phyloP scores from a whole-genome alignment of 805 yeast species.

The Diddensiella caesifluorescens region DNA sequence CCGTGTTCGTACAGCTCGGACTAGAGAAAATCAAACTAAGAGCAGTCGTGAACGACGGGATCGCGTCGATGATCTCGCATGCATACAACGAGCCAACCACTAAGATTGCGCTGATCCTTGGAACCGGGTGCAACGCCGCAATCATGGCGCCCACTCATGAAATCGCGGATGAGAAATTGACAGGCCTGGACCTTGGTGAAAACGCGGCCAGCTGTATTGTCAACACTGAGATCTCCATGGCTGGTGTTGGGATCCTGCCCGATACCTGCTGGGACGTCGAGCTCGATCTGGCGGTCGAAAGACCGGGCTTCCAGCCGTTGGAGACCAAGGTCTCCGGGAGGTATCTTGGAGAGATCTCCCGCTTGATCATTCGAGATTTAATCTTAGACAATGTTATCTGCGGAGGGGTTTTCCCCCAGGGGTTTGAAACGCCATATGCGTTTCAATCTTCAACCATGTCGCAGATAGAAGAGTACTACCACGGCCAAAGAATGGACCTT shows the following conservation, averaged over 20 bases:
- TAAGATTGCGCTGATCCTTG: slow-evolving; percentile 78
- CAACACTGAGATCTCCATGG: slow-evolving; percentile 92
- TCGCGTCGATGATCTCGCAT: slow-evolving; percentile 76
- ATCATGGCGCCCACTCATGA: slow-evolving; percentile 63
- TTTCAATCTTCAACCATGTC: slow-evolving; percentile 26
- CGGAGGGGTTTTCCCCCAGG: slow-evolving; percentile 22
- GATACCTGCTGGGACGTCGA: slow-evolving; percentile 66
- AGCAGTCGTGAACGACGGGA: slow-evolving; percentile 87
- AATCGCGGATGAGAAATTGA: slow-evolving; percentile 59
- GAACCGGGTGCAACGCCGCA: slow-evolving; percentile 83
- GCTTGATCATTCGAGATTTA: slow-evolving; percentile 67
- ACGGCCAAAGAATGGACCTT: slow-evolving; percentile 15
- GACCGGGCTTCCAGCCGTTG: slow-evolving; percentile 79
- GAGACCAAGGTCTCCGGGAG: slow-evolving; percentile 86
- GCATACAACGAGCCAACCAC: slow-evolving; percentile 55
- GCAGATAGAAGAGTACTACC: slow-evolving; percentile 23
- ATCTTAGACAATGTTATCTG: slow-evolving; percentile 41
- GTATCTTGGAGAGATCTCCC: slow-evolving; percentile 79
- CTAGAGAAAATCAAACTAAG: slow-evolving; percentile 55
- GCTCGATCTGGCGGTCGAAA: slow-evolving; percentile 56
- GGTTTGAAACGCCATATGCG: slow-evolving; percentile 24
- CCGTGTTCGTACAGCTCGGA: slow-evolving; percentile 48
- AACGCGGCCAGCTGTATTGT: slow-evolving; percentile 43
- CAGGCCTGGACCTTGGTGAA: slow-evolving; percentile 12
- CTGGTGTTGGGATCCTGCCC: slow-evolving; percentile 63